phyloP scores from a whole-genome alignment of 768 basidiomycete genomes.

The Peribolospora baueri region DNA sequence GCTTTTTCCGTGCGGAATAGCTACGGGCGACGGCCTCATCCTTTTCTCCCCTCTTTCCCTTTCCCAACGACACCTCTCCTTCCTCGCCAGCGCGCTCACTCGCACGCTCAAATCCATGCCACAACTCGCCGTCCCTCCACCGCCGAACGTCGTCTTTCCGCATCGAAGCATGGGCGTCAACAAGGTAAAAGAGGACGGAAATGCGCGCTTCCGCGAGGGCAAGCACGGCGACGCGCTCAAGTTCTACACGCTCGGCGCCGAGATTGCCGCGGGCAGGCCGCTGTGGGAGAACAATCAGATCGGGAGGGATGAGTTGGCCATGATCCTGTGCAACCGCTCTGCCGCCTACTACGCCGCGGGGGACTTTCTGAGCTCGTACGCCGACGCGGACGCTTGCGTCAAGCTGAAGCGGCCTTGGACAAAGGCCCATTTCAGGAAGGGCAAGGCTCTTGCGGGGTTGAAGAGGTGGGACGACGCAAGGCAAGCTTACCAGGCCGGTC shows the following conservation, averaged over 20 bases:
- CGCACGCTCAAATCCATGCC: no score
- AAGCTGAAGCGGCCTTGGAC: slow-evolving; percentile 64
- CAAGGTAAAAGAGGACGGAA: slow-evolving; percentile 76
- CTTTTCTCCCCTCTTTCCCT: no score
- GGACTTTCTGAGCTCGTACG: slow-evolving; percentile 50
- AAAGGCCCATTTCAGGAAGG: slow-evolving; percentile 87
- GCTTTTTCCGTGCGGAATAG: no score
- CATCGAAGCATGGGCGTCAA: slow-evolving; percentile 51
- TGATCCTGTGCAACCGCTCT: slow-evolving; percentile 72
- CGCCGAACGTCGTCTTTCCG: slow-evolving; percentile 47
- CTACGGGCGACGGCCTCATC: no score
- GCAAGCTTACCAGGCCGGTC: slow-evolving; percentile 54
- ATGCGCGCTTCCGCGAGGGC: slow-evolving; percentile 67
- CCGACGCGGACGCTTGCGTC: slow-evolving; percentile 79
- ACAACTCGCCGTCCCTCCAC: slow-evolving; percentile 44
- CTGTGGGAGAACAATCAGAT: slow-evolving; percentile 68
- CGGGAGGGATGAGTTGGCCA: slow-evolving; percentile 72
- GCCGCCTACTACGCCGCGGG: slow-evolving; percentile 56
- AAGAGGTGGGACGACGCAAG: slow-evolving; percentile 45
- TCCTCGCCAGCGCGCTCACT: no score
- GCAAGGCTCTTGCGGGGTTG: slow-evolving; percentile 61
- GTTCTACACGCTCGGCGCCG: slow-evolving; percentile 53
- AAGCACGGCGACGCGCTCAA: slow-evolving; percentile 45
- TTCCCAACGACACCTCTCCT: no score
- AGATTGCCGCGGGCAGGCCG: slow-evolving; percentile 52